Evolutionary conservation across 2,329 filamentous ascomycete species (phyloP), one percentile per base, ranked within the genome.

Genomic region (Fusarium tuaranense): DNA sequence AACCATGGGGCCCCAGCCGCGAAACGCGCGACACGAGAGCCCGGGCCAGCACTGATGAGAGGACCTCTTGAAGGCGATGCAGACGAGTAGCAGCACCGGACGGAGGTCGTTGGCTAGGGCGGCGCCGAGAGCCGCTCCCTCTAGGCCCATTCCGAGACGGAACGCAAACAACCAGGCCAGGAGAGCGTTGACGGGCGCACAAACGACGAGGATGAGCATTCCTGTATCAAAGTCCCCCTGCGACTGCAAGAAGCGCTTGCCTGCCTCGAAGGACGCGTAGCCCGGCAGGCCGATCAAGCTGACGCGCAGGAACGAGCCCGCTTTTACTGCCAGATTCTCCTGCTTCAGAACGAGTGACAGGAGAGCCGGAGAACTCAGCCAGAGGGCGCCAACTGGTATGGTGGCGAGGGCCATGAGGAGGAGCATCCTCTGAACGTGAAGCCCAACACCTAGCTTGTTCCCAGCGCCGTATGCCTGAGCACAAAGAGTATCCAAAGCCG

Each of bases 231-330:
- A 89, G 36, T 88, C 82, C 1, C 88, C 88, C 71, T 90, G 88
- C 0, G 88, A 86, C 75, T 90, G 88, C 4, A 89, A 82, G 70
- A 89, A 89, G 0, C 88, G 82, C 76, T 90, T 90, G 2, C 86
- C 81, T 0, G 86, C 86, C 70, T 90, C 88, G 34, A 90, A 90
- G 4, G 84, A 83, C 1, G 86, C 87, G 65, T 89, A 90, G 4
- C 87, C 88, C 1, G 88, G 88, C 1, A 88, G 81, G 0, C 88
- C 87, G 8, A 88, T 77, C 2, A 89, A 80, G 46, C 87, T 84
- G 38, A 87, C 82, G 5, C 83, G 81, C 38, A 90, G 75, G 67
- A 88, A 90, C 0, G 79, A 80, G 14, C 88, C 87, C 0, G 88
- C 88, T 71, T 86, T 84, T 36, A 84, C 76, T 3, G 87, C 87